These are phyloP conservation scores for Exobasidium cylindrosporum DNA, from an alignment of 1,284 basidiomycete species.

Conservation along the genomic window DNA sequence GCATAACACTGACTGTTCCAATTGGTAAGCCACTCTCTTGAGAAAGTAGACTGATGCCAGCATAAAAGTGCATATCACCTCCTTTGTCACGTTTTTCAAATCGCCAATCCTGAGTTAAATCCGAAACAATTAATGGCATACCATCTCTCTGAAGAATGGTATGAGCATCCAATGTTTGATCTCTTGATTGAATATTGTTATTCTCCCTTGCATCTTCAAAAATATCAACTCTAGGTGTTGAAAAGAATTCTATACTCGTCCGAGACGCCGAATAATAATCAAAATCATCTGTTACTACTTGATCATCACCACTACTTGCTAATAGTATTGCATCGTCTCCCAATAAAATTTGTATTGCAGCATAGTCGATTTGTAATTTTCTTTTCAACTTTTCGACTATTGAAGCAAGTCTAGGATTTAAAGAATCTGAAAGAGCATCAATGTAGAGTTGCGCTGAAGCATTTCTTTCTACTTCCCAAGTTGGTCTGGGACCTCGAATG, in stretches of 20 bases:
- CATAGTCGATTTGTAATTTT: background rate
- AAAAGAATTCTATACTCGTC: background rate
- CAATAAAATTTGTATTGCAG: constrained; percentile 12
- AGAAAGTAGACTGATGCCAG: constrained; percentile 6
- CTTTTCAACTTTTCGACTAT: constrained; percentile 10
- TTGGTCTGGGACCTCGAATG: constrained; percentile 11
- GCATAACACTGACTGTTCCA: constrained; percentile 13
- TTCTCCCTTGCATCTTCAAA: background rate
- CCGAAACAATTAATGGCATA: constrained; percentile 3
- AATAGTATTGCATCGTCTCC: constrained; percentile 13
- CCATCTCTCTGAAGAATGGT: constrained; percentile 14
- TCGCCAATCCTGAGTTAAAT: constrained; percentile 13
- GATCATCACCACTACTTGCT: background rate
- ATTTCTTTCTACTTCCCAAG: constrained; percentile 16
- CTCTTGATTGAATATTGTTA: background rate
- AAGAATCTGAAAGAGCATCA: background rate
- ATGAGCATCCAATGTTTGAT: constrained; percentile 14
- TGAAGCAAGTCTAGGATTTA: constrained; percentile 3
- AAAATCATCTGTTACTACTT: too few relatives aligned
- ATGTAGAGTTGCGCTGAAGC: background rate
- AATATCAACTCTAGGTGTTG: background rate
- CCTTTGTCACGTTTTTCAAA: background rate
- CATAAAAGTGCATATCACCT: constrained; percentile 8
- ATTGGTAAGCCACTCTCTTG: constrained; percentile 3
- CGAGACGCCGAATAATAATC: too few relatives aligned